Evolutionary conservation across 2,329 filamentous ascomycete genomes (phyloP).

Genomic region (Aaosphaeria arxii): DNA sequence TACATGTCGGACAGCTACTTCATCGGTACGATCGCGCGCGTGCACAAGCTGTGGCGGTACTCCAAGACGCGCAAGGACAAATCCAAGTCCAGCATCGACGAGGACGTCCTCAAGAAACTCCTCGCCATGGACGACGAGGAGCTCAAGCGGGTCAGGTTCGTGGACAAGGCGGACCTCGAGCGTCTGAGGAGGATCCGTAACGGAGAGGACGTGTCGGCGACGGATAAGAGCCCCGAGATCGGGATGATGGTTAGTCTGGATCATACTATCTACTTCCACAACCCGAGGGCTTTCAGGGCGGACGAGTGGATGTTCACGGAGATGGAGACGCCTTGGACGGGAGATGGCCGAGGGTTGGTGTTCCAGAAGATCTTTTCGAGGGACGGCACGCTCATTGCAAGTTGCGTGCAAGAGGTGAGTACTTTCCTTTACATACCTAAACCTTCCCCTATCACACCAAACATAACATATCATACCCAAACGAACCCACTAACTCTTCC

Average conservation of each 20-base stretch:
- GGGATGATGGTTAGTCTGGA: constrained; percentile 87
- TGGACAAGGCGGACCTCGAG: constrained; percentile 53
- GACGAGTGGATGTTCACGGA: constrained; percentile 76
- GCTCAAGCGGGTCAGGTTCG: constrained; percentile 40
- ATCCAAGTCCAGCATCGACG: constrained; percentile 38
- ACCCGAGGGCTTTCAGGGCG: constrained; percentile 48
- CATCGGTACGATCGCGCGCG: constrained; percentile 80
- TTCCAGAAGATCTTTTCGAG: constrained; percentile 69
- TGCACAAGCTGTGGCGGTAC: constrained; percentile 78
- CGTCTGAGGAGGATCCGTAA: constrained; percentile 32
- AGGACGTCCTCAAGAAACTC: constrained; percentile 43
- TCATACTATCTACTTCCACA: constrained; percentile 60
- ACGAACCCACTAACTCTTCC: constrained; percentile 1
- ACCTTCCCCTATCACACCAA: background rate
- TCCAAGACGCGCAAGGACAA: constrained; percentile 45
- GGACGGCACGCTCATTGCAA: constrained; percentile 72
- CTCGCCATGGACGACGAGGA: constrained; percentile 45
- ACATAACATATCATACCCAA: background rate
- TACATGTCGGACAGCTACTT: constrained; percentile 95
- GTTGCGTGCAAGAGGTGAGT: constrained; percentile 72
- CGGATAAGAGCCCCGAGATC: constrained; percentile 55
- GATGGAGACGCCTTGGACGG: constrained; percentile 78
- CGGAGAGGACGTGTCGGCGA: constrained; percentile 46
- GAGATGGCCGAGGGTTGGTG: constrained; percentile 73
- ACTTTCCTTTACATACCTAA: background rate